Conservation (phyloP, 225 moss, liverwort and hornwort species). For the Polytrichum commune region DNA sequence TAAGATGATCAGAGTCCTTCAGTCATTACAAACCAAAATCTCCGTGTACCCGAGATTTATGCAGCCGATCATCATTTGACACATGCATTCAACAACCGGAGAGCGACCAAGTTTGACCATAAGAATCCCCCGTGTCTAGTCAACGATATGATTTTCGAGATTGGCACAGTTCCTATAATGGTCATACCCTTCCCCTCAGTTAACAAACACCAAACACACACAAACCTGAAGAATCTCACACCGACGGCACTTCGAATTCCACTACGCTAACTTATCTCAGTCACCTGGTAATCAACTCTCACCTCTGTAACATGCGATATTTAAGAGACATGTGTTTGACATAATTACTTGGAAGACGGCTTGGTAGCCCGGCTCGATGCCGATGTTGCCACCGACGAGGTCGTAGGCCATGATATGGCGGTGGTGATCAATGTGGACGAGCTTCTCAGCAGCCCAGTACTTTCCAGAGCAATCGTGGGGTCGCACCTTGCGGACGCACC, state of each 20-base stretch:
- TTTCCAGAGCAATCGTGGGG: conserved; percentile 12
- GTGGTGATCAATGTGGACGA: conserved; percentile 40
- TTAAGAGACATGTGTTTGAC: no score
- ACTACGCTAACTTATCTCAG: neutral
- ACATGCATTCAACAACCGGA: no score
- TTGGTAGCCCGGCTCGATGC: conserved; percentile 41
- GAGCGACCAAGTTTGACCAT: no score
- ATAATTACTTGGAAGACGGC: conserved; percentile 35
- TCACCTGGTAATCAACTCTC: conserved; percentile 11
- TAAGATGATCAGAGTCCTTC: no score
- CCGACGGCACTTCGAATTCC: neutral
- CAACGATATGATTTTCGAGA: no score
- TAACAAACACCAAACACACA: neutral
- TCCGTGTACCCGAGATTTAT: no score
- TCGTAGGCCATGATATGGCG: conserved; percentile 31
- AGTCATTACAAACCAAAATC: neutral
- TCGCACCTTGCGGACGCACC: conserved; percentile 42
- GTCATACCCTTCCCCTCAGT: no score
- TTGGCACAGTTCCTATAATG: no score
- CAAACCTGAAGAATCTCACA: neutral
- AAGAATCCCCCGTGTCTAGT: no score
- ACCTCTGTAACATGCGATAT: no score
- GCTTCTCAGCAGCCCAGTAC: conserved; percentile 46
- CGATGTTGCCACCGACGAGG: conserved; percentile 45
- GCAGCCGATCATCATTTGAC: no score